These are phyloP conservation scores for Bothriochloa decipiens DNA, from an alignment of 176 grass and related monocot species.

Conservation along the genomic window DNA sequence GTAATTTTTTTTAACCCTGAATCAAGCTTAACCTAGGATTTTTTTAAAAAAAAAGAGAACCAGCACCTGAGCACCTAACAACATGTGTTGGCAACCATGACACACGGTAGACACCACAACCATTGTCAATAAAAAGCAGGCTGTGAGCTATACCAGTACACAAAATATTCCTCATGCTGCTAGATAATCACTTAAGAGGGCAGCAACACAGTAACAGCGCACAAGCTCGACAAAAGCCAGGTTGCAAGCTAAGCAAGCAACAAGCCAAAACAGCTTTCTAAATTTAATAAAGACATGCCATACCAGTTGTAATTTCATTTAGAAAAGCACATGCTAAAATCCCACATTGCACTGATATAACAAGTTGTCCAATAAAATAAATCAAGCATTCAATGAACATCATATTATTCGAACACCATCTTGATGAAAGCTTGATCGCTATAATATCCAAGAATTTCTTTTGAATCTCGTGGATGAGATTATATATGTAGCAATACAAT, in stretches of 20 bases:
- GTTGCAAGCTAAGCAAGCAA: background rate
- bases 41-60: background rate
- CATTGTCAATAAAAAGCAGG: too few relatives aligned
- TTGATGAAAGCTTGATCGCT: background rate
- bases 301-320: background rate
- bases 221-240: background rate
- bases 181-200: background rate
- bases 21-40: background rate
- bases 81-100: background rate
- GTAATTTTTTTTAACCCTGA: background rate
- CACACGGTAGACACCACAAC: background rate
- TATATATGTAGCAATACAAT: background rate
- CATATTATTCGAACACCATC: background rate
- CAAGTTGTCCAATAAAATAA: background rate
- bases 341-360: background rate
- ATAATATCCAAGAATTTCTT: background rate
- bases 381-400: background rate
- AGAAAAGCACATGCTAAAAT: background rate
- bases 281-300: background rate
- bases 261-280: background rate
- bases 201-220: background rate
- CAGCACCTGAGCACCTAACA: background rate
- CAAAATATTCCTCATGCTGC: background rate
- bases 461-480: background rate
- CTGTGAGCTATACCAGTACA: too few relatives aligned